Evolutionary conservation across 495 filamentous ascomycete species (phyloP).

Genomic region (Podospora didyma): DNA sequence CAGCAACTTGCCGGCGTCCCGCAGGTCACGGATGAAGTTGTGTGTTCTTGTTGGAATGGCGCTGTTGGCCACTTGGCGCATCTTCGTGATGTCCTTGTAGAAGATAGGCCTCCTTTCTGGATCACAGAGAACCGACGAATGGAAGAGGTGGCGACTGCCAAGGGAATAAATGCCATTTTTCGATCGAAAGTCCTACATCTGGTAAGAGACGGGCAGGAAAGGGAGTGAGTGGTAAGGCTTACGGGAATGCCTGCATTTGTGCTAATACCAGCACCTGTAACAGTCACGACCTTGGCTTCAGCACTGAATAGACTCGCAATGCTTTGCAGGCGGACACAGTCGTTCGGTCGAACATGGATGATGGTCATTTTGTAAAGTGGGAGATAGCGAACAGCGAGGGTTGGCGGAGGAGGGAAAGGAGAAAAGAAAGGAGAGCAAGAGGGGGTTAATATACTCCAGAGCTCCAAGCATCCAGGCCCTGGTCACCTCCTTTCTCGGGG

Average conservation of each 20-base stretch:
- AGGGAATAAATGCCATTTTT: conserved; percentile 9
- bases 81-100: conserved; percentile 10
- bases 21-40: conserved; percentile 7
- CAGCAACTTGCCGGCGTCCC: conserved; percentile 11
- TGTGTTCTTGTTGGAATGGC: conserved; percentile 10
- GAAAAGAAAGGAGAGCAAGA: conserved; percentile 2
- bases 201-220: conserved; percentile 2
- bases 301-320: conserved; percentile 8
- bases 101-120: conserved; percentile 11
- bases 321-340: conserved; percentile 7
- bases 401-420: background rate
- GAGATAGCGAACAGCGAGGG: background rate
- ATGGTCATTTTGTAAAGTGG: background rate
- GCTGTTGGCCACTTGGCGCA: conserved; percentile 6
- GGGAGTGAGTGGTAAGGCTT: conserved; percentile 5
- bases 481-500: background rate
- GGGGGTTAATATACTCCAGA: background rate
- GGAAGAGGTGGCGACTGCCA: conserved; percentile 7
- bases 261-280: conserved; percentile 14
- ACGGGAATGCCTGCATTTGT: conserved; percentile 16
- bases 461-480: background rate
- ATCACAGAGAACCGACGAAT: conserved; percentile 9
- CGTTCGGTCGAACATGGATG: conserved; percentile 4
- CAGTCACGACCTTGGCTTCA: conserved; percentile 13
- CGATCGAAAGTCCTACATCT: conserved; percentile 11